phyloP scores from a whole-genome alignment of 2,329 filamentous ascomycete species.

The Berkeleyomyces rouxiae region DNA sequence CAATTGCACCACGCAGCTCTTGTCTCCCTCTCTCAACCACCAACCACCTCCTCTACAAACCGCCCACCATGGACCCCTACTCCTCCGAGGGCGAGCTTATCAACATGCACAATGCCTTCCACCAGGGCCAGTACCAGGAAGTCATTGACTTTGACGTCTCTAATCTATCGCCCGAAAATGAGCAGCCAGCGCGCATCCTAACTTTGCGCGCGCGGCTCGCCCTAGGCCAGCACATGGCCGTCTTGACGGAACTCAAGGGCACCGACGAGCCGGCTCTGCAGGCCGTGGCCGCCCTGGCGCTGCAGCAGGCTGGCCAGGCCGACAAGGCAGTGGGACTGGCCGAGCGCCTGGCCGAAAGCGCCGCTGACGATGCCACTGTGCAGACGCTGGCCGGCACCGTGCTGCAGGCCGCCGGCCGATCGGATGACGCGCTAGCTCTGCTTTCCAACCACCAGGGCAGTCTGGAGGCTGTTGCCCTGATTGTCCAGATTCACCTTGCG shows the following conservation, averaged over 20 bases:
- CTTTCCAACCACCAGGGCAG: conserved; percentile 73
- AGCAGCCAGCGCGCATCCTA: conserved; percentile 58
- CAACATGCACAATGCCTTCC: conserved; percentile 54
- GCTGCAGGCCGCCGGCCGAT: conserved; percentile 60
- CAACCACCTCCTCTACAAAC: conserved; percentile 8
- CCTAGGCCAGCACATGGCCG: conserved; percentile 58
- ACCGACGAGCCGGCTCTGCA: conserved; percentile 49
- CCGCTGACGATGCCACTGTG: conserved; percentile 60
- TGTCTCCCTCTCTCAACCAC: conserved; percentile 14
- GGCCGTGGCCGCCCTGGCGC: conserved; percentile 61
- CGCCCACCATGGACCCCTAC: conserved; percentile 47
- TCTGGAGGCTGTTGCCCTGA: conserved; percentile 64
- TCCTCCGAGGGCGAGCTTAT: conserved; percentile 55
- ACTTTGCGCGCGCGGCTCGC: conserved; percentile 71
- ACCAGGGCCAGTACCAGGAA: conserved; percentile 69
- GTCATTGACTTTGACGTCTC: conserved; percentile 76
- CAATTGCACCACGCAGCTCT: not conserved
- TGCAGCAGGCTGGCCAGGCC: conserved; percentile 41
- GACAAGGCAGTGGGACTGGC: conserved; percentile 45
- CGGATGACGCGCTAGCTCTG: conserved; percentile 70
- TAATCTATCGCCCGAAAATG: conserved; percentile 62
- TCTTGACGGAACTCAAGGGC: conserved; percentile 50
- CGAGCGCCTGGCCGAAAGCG: conserved; percentile 49
- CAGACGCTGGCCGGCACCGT: conserved; percentile 72
- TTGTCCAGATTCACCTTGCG: conserved; percentile 79